Percentiles rank a stretch among this genome's conserved stretches.
phyloP scores from a whole-genome alignment of 345 rosid genomes.

The Crucihimalaya himalaica region DNA sequence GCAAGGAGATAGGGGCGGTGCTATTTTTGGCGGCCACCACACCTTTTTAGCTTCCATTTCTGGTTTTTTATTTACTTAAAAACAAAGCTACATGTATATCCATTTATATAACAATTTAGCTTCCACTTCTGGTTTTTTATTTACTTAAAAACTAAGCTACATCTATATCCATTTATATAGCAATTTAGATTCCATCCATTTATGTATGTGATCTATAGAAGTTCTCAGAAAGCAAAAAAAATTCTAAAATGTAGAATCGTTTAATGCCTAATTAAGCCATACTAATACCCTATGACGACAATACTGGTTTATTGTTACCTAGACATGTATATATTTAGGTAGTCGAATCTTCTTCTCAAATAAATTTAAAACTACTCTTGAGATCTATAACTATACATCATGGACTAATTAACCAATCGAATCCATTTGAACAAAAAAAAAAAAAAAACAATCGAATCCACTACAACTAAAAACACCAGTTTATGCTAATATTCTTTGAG shows the following conservation, averaged over 20 bases:
- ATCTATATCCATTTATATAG: not conserved
- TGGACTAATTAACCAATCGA: constrained; percentile 1
- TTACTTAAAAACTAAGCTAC: not conserved
- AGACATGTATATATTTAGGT: not conserved
- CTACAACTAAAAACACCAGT: not conserved
- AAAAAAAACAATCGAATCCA: no score
- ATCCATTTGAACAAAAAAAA: no score
- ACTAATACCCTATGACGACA: not conserved
- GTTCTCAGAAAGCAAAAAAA: not conserved
- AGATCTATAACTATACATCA: not conserved
- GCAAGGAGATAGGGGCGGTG: constrained; percentile 31
- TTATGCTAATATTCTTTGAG: constrained; percentile 21
- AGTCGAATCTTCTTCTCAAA: not conserved
- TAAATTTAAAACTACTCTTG: not conserved
- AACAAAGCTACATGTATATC: not conserved
- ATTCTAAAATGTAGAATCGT: not conserved
- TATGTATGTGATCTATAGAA: not conserved
- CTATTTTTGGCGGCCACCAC: constrained; percentile 23
- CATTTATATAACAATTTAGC: not conserved
- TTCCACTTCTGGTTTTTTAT: not conserved
- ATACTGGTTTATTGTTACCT: not conserved
- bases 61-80: not conserved
- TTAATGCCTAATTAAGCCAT: not conserved
- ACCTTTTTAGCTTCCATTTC: constrained; percentile 9
- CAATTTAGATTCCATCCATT: not conserved